Base-by-base conservation (phyloP, 169 alveolate genomes). In the Cryptosporidium parvum region DNA sequence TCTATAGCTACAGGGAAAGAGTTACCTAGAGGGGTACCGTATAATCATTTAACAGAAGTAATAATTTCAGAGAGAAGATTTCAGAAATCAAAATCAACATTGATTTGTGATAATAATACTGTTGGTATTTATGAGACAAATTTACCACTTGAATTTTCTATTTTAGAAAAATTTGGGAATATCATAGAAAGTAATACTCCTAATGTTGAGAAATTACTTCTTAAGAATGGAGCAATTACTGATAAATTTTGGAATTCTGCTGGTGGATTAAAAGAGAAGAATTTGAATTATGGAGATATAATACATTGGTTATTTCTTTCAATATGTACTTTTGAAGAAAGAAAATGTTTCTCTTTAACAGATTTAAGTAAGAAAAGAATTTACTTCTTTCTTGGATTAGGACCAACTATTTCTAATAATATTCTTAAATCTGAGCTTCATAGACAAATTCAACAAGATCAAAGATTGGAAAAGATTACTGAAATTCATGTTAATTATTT, bases 1-100 rank as follows among this genome's bases (percentile, higher is more conserved):
- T 14, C 73, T 10, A 29, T 80, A 29, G 52, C 52, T 29, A 80
- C 31, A 9, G 89, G 75, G 21, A 80, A 80, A 48, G 89, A 80
- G 53, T 39, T 80, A 44, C 89, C 89, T 26, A 80, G 89, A 80
- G 89, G 89, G 7, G 89, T 80, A 26, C 65, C 61, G 26, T 80
- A 80, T 37, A 29, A 80, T 65, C 33, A 80, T 51, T 65, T 80
- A 80, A 80, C 75, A 33, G 89, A 80, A 31, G 69, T 80, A 14
- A 45, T 61, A 0, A 80, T 80, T 6, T 80, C 89, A 33, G 89
- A 80, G 59, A 65, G 68, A 29, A 62, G 45, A 65, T 80, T 80
- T 48, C 65, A 48, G 70, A 39, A 42, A 44, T 80, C 89, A 61
- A 80, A 45, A 45, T 39, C 73, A 21, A 62, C 89, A 10, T 80